Evolutionary conservation across 306 rosid species (phyloP), one percentile per base, ranked within the genome.

Genomic region (Quercus berberidifolia): DNA sequence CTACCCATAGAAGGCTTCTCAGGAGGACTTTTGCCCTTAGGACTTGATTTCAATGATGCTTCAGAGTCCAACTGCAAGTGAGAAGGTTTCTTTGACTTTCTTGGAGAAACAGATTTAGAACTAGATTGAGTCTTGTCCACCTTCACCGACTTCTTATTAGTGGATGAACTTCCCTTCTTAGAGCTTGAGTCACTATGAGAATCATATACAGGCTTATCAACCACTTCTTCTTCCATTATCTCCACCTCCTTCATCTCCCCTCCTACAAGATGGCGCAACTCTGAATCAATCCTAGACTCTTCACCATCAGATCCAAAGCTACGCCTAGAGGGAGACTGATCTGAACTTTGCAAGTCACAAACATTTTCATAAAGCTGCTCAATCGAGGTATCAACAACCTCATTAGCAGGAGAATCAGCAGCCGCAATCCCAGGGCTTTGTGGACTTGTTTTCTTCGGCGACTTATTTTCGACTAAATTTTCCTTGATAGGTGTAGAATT

Each of bases 311-410:
- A 91, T 76, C 88, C 91, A 81, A 89, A 82, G 79, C 97, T 90
- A 76, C 20, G 90, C 83, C 97, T 85, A 7, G 98, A 91, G 33
- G 96, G 91, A 3, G 99, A 96, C 77, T 80, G 96, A 85, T 96
- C 98, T 64, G 98, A 96, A 86, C 97, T 96, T 86, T 93, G 98
- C 97, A 96, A 93, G 76, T 96, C 99, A 80, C 94, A 96, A 8
- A 96, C 98, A 84, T 96, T 93, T 57, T 96, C 98, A 88, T 96
- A 96, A 52, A 96, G 94, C 89, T 91, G 87, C 88, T 96, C 97
- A 30, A 96, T 91, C 2, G 99, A 90, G 63, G 97, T 90, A 73
- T 91, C 98, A 38, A 82, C 84, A 67, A 78, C 85, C 85, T 80
- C 90, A 79, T 86, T 95, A 78, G 31, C 86, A 1, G 74, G 79